Evolutionary conservation across 1,139 yeast genomes (phyloP), one percentile per base, ranked within the genome.

Genomic region (Geotrichum phurueaensis): DNA sequence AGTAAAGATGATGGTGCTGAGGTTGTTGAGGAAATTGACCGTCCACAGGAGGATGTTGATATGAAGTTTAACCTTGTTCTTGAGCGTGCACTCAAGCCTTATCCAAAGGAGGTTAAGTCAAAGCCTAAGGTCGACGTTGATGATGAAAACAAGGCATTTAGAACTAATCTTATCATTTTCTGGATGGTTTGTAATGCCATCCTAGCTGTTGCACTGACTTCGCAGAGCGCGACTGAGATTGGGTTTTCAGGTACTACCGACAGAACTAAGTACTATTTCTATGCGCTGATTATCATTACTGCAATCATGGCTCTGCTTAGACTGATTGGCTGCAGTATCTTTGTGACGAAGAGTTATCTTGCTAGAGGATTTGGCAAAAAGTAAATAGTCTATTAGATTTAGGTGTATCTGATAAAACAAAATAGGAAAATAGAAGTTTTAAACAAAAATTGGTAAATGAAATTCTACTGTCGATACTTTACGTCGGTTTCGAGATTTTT

Each of bases 171-270:
- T 10, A 89, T 89, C 48, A 80, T 89, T 63, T 76, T 86, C 18
- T 89, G 96, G 96, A 84, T 89, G 73, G 76, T 88, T 61, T 80
- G 90, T 22, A 89, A 89, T 71, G 86, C 87, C 63, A 79, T 85
- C 25, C 78, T 89, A 54, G 82, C 86, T 58, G 89, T 94, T 6
- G 79, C 86, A 10, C 91, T 89, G 64, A 71, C 77, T 1, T 68
- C 76, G 0, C 67, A 70, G 3, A 69, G 70, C 22, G 69, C 74
- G 1, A 63, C 67, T 13, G 71, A 68, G 31, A 60, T 68, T 51
- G 75, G 76, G 33, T 73, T 72, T 55, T 71, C 70, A n/a, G 71
- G 73, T 18, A 69, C 76, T 36, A 73, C 71, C 29, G 68, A 72
- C 18, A 76, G 83, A 68, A 79, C 84, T 3, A 71, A 79, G 49